Evolutionary conservation across 1,284 basidiomycete genomes (phyloP), one percentile per base, ranked within the genome.

Genomic region (Cutaneotrichosporon sp.): DNA sequence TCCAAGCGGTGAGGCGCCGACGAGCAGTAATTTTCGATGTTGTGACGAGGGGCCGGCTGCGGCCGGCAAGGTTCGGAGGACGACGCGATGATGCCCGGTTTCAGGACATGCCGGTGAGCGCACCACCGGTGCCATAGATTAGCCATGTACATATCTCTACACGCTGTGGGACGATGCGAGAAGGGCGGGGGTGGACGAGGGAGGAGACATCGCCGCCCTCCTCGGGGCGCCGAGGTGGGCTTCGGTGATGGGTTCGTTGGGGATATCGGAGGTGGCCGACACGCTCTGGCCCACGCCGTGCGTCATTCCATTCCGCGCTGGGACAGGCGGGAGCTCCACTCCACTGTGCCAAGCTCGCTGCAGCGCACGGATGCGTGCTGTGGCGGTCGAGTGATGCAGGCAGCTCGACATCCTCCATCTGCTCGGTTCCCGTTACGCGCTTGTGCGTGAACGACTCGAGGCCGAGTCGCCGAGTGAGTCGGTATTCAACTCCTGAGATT

Each of bases 1-100:
- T n/a, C n/a, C n/a, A 63, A 63, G 61, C 51, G 56, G 33, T 46
- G 38, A 57, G 33, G 34, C 20, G 33, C 18, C 11, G 9, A 22
- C 5, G 20, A 13, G 31, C n/a, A n/a, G n/a, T n/a, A n/a, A n/a
- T n/a, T 20, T 34, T 46, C 10, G 20, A 22, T 46, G 20, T 46
- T 42, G 38, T 42, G 18, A 42, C 6, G 38, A n/a, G n/a, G n/a
- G 7, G 16, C 38, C 38, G 18, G 38, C 38, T 42, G 38, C 18
- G 2, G 38, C 38, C 18, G 38, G 38, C 38, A 42, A 42, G 38
- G 1, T 42, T 42, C 18, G 16, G 29, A 5, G 18, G 8, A 7
- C 38, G 38, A 42, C n/a, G n/a, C n/a, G n/a, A n/a, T n/a, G n/a
- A n/a, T 42, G 16, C 13, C 38, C 16, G 18, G 38, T 42, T 42